These are phyloP conservation scores for Fusarium pilosicola DNA, from an alignment of 2,329 filamentous ascomycete genomes.

Conservation along the genomic window DNA sequence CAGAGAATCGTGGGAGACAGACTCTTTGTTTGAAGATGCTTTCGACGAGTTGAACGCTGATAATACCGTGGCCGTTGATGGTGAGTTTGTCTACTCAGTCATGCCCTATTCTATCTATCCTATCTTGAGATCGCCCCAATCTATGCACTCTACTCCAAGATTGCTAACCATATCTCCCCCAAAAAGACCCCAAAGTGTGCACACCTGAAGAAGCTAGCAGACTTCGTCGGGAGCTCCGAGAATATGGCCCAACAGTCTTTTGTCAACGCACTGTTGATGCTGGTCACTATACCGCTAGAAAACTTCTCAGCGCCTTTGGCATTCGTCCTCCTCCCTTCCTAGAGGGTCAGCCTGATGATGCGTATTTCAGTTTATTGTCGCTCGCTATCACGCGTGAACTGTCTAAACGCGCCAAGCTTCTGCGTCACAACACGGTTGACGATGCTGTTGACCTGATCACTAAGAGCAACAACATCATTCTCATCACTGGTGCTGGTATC, in stretches of 20 bases:
- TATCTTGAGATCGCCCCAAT: neutral
- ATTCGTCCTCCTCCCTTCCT: conserved; percentile 79
- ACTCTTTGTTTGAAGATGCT: conserved; percentile 71
- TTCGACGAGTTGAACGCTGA: conserved; percentile 68
- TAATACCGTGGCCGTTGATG: conserved; percentile 55
- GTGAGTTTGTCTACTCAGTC: conserved; percentile 51
- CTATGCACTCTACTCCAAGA: neutral
- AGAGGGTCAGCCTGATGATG: conserved; percentile 72
- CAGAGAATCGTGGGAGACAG: conserved; percentile 69
- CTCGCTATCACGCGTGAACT: conserved; percentile 84
- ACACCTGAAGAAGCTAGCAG: conserved; percentile 74
- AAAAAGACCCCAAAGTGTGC: conserved; percentile 62
- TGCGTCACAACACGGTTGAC: conserved; percentile 83
- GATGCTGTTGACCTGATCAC: conserved; percentile 84
- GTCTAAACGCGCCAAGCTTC: conserved; percentile 81
- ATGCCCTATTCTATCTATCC: neutral
- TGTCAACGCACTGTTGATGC: conserved; percentile 76
- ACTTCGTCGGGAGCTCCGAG: conserved; percentile 76
- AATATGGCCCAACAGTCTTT: conserved; percentile 82
- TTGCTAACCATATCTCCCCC: conserved; percentile 2
- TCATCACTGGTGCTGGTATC: conserved; percentile 95
- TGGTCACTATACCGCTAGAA: conserved; percentile 78
- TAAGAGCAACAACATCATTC: conserved; percentile 83
- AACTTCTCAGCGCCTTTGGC: conserved; percentile 86
- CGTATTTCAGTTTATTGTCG: conserved; percentile 79